phyloP scores from a whole-genome alignment of 345 rosid genomes.

The thale cress (Arabidopsis thaliana) region DNA sequence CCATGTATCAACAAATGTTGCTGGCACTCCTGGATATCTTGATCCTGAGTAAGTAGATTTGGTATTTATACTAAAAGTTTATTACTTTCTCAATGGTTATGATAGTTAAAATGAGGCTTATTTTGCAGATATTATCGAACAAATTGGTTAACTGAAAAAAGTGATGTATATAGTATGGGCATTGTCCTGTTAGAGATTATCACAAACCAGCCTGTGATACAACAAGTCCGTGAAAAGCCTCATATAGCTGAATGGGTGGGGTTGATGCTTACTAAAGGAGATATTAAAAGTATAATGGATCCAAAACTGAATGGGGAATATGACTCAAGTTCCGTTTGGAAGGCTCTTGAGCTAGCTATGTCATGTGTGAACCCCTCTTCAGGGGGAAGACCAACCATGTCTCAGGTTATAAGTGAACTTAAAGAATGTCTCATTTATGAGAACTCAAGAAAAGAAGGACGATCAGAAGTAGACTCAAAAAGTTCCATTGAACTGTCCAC shows the following conservation, averaged over 20 bases:
- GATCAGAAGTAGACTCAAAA: slow-evolving; percentile 3
- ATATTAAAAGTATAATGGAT: slow-evolving; percentile 9
- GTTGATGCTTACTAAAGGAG: slow-evolving; percentile 17
- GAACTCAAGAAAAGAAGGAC: slow-evolving; percentile 8
- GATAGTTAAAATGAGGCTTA: background rate
- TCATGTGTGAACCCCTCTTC: slow-evolving; percentile 28
- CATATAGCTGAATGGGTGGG: slow-evolving; percentile 39
- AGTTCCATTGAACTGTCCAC: slow-evolving; percentile 8
- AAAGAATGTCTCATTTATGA: slow-evolving; percentile 27
- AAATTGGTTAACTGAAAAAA: slow-evolving; percentile 44
- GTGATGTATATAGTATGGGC: slow-evolving; percentile 56
- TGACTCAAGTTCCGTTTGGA: slow-evolving; percentile 27
- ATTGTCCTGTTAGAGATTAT: slow-evolving; percentile 44
- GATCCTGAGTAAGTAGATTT: slow-evolving; percentile 52
- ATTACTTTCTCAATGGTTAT: background rate
- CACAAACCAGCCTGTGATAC: slow-evolving; percentile 41
- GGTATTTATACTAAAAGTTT: too few relatives aligned
- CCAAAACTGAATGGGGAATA: slow-evolving; percentile 13
- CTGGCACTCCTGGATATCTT: slow-evolving; percentile 50
- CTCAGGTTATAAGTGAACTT: slow-evolving; percentile 11
- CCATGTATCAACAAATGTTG: slow-evolving; percentile 29
- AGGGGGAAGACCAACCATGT: slow-evolving; percentile 38
- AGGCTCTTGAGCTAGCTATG: slow-evolving; percentile 41
- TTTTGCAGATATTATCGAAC: slow-evolving; percentile 42
- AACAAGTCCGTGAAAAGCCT: slow-evolving; percentile 1